phyloP scores from a whole-genome alignment of 2,329 filamentous ascomycete species.

The Magnaporthiopsis rhizophila region DNA sequence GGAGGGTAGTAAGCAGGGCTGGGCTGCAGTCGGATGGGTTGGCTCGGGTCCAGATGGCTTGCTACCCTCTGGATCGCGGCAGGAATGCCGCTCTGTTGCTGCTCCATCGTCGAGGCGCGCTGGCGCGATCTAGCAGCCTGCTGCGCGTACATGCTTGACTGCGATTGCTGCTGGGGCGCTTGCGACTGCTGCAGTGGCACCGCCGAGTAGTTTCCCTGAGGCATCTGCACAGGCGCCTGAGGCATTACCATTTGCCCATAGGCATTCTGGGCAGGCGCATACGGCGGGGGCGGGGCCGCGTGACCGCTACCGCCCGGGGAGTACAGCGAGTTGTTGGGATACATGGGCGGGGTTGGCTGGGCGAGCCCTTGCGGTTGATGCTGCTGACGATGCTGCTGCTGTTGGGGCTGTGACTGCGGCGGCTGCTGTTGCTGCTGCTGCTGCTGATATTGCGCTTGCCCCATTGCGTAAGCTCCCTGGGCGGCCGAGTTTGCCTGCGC shows the following conservation, averaged over 20 bases:
- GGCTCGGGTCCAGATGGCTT: slow-evolving; percentile 89
- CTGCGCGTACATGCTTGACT: slow-evolving; percentile 51
- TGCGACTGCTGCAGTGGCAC: slow-evolving; percentile 20
- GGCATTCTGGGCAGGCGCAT: slow-evolving; percentile 61
- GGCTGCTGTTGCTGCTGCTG: slow-evolving; percentile 12
- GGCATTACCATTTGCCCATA: slow-evolving; percentile 70
- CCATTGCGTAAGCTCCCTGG: slow-evolving; percentile 56
- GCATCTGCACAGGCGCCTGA: slow-evolving; percentile 58
- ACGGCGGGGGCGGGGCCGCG: slow-evolving; percentile 64
- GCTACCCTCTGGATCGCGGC: slow-evolving; percentile 89
- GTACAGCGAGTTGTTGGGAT: slow-evolving; percentile 79
- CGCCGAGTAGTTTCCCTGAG: slow-evolving; percentile 53
- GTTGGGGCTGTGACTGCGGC: slow-evolving; percentile 30
- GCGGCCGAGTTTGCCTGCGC: slow-evolving; percentile 61
- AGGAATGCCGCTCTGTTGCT: slow-evolving; percentile 87
- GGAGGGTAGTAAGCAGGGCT: slow-evolving; percentile 97
- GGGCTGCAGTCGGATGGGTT: slow-evolving; percentile 87
- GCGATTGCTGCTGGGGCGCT: neutral
- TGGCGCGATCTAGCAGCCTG: slow-evolving; percentile 65
- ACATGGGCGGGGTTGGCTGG: slow-evolving; percentile 55
- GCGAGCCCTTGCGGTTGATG: slow-evolving; percentile 29
- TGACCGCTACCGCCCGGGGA: slow-evolving; percentile 44
- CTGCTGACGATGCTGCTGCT: slow-evolving; percentile 38
- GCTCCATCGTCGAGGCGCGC: slow-evolving; percentile 92
- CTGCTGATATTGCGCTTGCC: slow-evolving; percentile 41